A percentile compares a stretch with the other conserved stretches of the same genome.
phyloP scores from a whole-genome alignment of 306 rosid genomes.

The Cicer pinnatifidum region DNA sequence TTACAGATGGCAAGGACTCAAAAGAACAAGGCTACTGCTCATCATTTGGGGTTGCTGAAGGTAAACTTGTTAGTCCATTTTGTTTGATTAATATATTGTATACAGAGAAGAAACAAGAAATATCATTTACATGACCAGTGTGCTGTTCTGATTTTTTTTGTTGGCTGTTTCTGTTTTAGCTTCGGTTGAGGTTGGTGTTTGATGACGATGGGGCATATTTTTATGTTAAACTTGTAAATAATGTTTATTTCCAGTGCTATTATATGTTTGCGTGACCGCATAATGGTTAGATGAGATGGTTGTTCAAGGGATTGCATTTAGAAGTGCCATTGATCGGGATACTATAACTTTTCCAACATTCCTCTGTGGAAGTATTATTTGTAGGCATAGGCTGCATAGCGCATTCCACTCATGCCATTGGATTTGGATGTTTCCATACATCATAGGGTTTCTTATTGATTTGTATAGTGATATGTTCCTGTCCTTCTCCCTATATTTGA shows the following conservation, averaged over 20 bases:
- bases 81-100: constrained; percentile 12
- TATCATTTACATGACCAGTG: neutral
- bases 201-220: neutral
- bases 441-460: constrained; percentile 6
- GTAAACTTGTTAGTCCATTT: constrained; percentile 42
- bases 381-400: constrained; percentile 13
- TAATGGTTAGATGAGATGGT: constrained; percentile 8
- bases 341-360: neutral
- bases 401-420: constrained; percentile 2
- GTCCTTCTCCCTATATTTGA: constrained; percentile 21
- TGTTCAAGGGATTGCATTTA: constrained; percentile 29
- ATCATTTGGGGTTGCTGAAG: constrained; percentile 98
- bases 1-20: constrained; percentile 97
- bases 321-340: constrained; percentile 4
- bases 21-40: constrained; percentile 98
- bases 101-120: neutral
- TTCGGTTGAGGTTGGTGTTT: constrained; percentile 23
- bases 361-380: neutral
- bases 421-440: neutral
- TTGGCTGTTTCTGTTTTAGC: constrained; percentile 17
- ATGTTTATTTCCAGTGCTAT: constrained; percentile 15
- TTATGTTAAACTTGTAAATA: constrained; percentile 6
- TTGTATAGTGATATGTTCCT: constrained; percentile 6
- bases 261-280: neutral
- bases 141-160: constrained; percentile 1